These are phyloP conservation scores for Mucor velutinosus DNA, from an alignment of 371 early-diverging fungal genomes.

Conservation along the genomic window DNA sequence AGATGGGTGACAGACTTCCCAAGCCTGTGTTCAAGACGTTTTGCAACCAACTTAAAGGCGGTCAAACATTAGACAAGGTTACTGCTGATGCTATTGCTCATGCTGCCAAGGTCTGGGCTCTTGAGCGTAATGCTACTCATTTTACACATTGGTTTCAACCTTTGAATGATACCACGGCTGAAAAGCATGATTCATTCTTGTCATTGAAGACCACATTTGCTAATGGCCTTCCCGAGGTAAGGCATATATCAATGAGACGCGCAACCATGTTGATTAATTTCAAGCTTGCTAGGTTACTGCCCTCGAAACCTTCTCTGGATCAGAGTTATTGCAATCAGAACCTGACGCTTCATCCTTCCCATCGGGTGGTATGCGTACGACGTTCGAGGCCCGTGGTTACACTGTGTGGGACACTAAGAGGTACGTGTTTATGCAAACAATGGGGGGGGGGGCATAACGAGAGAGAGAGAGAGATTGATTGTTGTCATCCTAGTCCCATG, in stretches of 20 bases:
- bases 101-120: slow-evolving; percentile 96
- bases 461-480: neutral
- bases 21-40: slow-evolving; percentile 93
- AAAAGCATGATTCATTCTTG: slow-evolving; percentile 98
- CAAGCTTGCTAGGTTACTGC: slow-evolving; percentile 59
- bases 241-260: neutral
- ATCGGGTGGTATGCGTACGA: slow-evolving; percentile 96
- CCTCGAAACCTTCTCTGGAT: slow-evolving; percentile 94
- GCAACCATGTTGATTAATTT: neutral
- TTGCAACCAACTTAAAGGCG: slow-evolving; percentile 85
- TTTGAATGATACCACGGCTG: slow-evolving; percentile 96
- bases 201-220: slow-evolving; percentile 75
- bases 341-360: slow-evolving; percentile 99
- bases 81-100: slow-evolving; percentile 98
- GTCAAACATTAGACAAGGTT: slow-evolving; percentile 81
- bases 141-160: slow-evolving; percentile 99
- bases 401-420: slow-evolving; percentile 97
- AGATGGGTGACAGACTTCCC: slow-evolving; percentile 86
- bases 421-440: slow-evolving; percentile 22
- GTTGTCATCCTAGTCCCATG: slow-evolving; percentile 75
- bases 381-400: slow-evolving; percentile 99
- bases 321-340: slow-evolving; percentile 96
- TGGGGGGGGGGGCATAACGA: neutral
- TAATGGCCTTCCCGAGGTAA: slow-evolving; percentile 80
- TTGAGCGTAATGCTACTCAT: slow-evolving; percentile 94